These are phyloP conservation scores for Drechslera avenae DNA, from an alignment of 2,329 filamentous ascomycete species.

Conservation along the genomic window DNA sequence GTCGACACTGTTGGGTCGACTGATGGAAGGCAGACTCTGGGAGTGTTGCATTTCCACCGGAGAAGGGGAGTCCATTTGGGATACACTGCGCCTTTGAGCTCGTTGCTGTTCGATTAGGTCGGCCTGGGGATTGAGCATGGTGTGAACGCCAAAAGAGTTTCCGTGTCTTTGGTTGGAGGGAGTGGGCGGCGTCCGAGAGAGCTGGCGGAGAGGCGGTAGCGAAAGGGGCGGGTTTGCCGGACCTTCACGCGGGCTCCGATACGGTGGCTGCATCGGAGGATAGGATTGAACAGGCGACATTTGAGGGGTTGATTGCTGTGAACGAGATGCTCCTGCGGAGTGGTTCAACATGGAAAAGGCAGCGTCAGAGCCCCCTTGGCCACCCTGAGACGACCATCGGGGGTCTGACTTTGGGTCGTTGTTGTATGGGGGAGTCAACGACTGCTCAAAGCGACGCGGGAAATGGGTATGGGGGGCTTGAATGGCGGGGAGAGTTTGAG, in stretches of 20 bases:
- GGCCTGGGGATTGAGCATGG: conserved; percentile 53
- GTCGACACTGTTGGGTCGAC: conserved; percentile 43
- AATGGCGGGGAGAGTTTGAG: conserved; percentile 46
- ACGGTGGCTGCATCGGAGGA: conserved; percentile 35
- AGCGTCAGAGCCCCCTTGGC: conserved; percentile 42
- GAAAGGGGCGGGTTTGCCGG: conserved; percentile 28
- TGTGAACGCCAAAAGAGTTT: conserved; percentile 51
- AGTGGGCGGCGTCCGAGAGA: conserved; percentile 44
- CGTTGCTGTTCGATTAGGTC: conserved; percentile 42
- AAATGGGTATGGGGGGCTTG: conserved; percentile 42
- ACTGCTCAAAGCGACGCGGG: conserved; percentile 32
- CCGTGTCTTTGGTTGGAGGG: conserved; percentile 37
- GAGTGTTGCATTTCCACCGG: conserved; percentile 46
- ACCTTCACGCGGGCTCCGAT: conserved; percentile 27
- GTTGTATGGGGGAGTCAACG: conserved; percentile 41
- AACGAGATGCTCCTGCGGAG: conserved; percentile 26
- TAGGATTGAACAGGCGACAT: conserved; percentile 35
- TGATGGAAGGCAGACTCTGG: conserved; percentile 42
- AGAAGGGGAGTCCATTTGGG: conserved; percentile 52
- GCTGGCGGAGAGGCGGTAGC: conserved; percentile 42
- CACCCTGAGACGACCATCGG: conserved; percentile 43
- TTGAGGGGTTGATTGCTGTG: conserved; percentile 36
- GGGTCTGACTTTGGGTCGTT: conserved; percentile 39
- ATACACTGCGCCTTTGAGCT: conserved; percentile 49
- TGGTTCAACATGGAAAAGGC: conserved; percentile 38